Base-by-base conservation (phyloP, 371 early-diverging fungal species). In the Neoconidiobolus thromboides region DNA sequence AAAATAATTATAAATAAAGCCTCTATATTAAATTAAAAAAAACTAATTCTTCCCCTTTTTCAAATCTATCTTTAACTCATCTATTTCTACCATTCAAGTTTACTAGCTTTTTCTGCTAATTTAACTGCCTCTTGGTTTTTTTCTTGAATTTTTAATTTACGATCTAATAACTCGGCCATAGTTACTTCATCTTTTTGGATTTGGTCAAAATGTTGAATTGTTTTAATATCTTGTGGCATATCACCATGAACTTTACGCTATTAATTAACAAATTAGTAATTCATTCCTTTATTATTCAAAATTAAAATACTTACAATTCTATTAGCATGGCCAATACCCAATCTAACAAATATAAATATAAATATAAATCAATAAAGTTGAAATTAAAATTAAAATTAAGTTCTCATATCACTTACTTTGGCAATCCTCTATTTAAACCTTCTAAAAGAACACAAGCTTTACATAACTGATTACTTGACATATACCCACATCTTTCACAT, bases 381-480 rank as follows among this genome's bases (percentile, higher is more conserved):
- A 26, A 26, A 26, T 26, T 26, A 26, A 26, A 26, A 26, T 26
- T 26, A 26, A 26, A 26, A 26, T 26, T 26, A 26, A 26, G 26
- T 54, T 51, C n/a, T 36, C 37, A 15, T 12, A 36, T 42, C 50
- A 56, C 62, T 58, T 63, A 66, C 69, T 77, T 78, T n/a, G 96
- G 91, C 60, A 87, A 63, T 0, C 96, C 96, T 53, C 82, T 75
- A 65, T 95, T 92, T 44, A 96, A 69, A 0, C 95, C 94, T 67
- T 97, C 95, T 9, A 97, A 71, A 60, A 97, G 68, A 26, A 89
- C 74, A 67, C 97, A 97, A 0, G 97, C 96, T 68, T 95, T 95
- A 69, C 97, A 97, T 6, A 93, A 65, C 37, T 76, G 73, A 61
- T 93, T 87, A 43, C 87, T 87, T 12, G 92, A 83, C 71, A 97